Conservation (phyloP, 225 moss, liverwort and hornwort genomes). For the Thuidium tamariscinum region DNA sequence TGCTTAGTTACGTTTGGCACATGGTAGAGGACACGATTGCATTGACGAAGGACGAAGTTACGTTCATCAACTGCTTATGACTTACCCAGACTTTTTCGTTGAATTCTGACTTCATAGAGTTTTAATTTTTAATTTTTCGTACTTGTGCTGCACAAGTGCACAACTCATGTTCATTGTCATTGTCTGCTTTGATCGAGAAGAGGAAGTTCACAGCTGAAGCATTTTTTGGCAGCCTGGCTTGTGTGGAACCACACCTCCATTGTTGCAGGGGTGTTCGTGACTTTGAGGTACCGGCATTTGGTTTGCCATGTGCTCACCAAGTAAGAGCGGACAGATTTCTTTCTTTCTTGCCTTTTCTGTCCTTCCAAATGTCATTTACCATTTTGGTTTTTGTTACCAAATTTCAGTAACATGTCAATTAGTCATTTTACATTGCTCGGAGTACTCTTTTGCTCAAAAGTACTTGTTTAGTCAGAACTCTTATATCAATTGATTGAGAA, state of each 20-base stretch:
- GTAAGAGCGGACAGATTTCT: background rate
- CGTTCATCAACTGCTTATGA: background rate
- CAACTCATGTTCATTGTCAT: background rate
- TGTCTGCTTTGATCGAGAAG: background rate
- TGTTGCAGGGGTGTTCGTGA: background rate
- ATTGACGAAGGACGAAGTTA: background rate
- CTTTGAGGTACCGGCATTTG: background rate
- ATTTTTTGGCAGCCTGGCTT: background rate
- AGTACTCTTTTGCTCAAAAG: too few relatives aligned
- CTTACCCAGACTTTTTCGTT: background rate
- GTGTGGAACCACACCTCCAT: too few relatives aligned
- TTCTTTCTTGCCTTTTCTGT: background rate
- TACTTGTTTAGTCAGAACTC: background rate
- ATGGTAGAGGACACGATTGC: background rate
- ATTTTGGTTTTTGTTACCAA: background rate
- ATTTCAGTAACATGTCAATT: background rate
- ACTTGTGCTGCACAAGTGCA: background rate
- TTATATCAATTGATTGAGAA: background rate
- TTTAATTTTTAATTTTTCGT: background rate
- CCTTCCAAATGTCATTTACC: background rate
- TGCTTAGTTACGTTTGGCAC: background rate
- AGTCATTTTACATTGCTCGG: background rate
- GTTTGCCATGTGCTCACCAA: background rate
- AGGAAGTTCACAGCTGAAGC: background rate
- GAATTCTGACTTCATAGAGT: background rate